Evolutionary conservation across 1,284 basidiomycete species (phyloP).

Genomic region (Lignosus rhinocerotis): DNA sequence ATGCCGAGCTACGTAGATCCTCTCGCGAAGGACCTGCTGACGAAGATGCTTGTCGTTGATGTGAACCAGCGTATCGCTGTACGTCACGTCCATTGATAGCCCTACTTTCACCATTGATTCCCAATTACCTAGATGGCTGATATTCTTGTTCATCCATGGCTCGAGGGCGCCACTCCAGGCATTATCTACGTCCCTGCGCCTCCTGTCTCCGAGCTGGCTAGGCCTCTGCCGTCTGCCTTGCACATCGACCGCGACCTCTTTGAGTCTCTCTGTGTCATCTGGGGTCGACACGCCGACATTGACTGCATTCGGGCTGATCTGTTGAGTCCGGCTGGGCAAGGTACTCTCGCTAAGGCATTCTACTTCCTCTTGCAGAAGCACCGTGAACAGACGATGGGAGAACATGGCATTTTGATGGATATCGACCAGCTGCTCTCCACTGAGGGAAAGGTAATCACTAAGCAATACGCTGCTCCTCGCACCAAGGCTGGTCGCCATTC

Average conservation of each 20-base stretch:
- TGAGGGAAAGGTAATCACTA: slow-evolving; percentile 43
- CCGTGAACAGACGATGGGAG: slow-evolving; percentile 70
- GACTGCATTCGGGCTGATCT: slow-evolving; percentile 65
- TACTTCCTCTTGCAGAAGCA: slow-evolving; percentile 87
- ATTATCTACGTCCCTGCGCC: slow-evolving; percentile 60
- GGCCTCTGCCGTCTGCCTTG: slow-evolving; percentile 66
- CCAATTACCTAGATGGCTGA: slow-evolving; percentile 70
- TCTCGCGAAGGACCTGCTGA: slow-evolving; percentile 73
- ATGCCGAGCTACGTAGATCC: slow-evolving; percentile 77
- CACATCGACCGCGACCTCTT: slow-evolving; percentile 88
- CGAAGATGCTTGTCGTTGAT: slow-evolving; percentile 90
- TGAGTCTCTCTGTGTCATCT: slow-evolving; percentile 86
- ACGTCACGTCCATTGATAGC: slow-evolving; percentile 30
- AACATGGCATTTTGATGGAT: slow-evolving; percentile 55
- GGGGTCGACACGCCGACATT: slow-evolving; percentile 68
- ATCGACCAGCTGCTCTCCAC: slow-evolving; percentile 34
- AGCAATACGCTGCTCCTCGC: slow-evolving; percentile 47
- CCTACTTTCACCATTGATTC: slow-evolving; percentile 7
- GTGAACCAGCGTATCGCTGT: slow-evolving; percentile 85
- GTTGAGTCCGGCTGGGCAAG: slow-evolving; percentile 62
- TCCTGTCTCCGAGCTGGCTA: slow-evolving; percentile 65
- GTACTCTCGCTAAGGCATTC: slow-evolving; percentile 88
- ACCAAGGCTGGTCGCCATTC: slow-evolving; percentile 23
- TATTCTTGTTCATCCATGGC: slow-evolving; percentile 88
- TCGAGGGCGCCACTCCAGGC: slow-evolving; percentile 49